phyloP scores from a whole-genome alignment of 768 basidiomycete species.

The Coprinopsis marcescibilis region DNA sequence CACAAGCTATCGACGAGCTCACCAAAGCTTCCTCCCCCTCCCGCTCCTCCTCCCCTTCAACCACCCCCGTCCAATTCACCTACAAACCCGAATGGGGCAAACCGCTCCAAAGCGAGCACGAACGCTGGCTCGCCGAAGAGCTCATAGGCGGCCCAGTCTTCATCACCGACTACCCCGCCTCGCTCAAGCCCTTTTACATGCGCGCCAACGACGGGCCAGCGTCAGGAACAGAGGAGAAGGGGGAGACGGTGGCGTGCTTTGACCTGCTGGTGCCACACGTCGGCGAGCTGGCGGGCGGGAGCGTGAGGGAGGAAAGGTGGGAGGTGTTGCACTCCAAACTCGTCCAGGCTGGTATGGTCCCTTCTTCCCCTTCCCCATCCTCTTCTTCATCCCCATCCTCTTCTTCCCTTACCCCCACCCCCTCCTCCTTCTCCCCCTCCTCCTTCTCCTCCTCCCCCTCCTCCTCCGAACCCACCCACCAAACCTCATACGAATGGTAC shows the following conservation, averaged over 20 bases:
- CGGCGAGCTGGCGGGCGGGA: constrained; percentile 91
- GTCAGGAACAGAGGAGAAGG: not conserved
- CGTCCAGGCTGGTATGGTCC: constrained; percentile 25
- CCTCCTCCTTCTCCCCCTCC: no score
- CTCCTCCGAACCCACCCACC: no score
- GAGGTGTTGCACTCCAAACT: constrained; percentile 49
- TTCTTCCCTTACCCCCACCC: no score
- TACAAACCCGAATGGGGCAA: constrained; percentile 63
- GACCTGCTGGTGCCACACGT: constrained; percentile 85
- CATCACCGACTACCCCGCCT: constrained; percentile 81
- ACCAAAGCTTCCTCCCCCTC: constrained; percentile 25
- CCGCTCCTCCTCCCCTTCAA: constrained; percentile 30
- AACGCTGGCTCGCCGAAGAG: constrained; percentile 78
- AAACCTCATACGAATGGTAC: constrained; percentile 60
- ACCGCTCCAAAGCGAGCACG: constrained; percentile 83
- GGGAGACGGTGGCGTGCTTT: constrained; percentile 75
- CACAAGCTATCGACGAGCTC: constrained; percentile 64
- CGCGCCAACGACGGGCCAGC: constrained; percentile 46
- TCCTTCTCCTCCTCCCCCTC: no score
- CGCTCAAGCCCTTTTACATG: constrained; percentile 97
- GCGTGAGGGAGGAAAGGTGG: constrained; percentile 74
- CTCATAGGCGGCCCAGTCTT: constrained; percentile 76
- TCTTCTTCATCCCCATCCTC: no score
- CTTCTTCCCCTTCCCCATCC: no score
- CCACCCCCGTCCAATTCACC: constrained; percentile 12